Percentiles rank a stretch among this genome's conserved stretches.
Evolutionary conservation across 2,329 filamentous ascomycete genomes (phyloP).

Genomic region (Alternaria longipes): DNA sequence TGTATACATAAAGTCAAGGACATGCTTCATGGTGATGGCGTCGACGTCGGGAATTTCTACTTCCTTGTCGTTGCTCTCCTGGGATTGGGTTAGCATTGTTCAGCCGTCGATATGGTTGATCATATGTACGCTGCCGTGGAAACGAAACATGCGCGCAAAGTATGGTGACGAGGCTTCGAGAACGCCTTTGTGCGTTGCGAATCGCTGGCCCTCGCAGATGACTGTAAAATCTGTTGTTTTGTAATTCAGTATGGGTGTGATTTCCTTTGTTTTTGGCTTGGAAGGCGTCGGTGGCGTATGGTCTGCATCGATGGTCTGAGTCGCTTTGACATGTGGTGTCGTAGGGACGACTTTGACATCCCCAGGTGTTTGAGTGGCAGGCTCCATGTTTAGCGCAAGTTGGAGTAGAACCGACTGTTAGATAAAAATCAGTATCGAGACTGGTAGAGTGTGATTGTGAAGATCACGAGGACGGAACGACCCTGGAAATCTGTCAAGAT

Average conservation of each 20-base stretch:
- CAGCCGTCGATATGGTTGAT: too few relatives aligned
- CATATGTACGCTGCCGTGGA: conserved; percentile 7
- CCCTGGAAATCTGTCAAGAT: background rate
- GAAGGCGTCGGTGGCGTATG: background rate
- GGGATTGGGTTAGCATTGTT: background rate
- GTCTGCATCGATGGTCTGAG: background rate
- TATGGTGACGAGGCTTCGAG: conserved; percentile 9
- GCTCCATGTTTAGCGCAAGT: background rate
- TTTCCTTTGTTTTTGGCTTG: conserved; percentile 4
- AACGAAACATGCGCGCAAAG: conserved; percentile 19
- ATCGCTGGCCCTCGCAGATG: conserved; percentile 5
- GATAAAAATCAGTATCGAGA: background rate
- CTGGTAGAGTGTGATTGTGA: background rate
- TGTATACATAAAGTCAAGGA: conserved; percentile 20
- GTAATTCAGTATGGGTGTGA: background rate
- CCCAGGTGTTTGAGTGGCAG: too few relatives aligned
- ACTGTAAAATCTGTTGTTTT: conserved; percentile 16
- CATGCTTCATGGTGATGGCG: conserved; percentile 6
- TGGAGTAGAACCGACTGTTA: background rate
- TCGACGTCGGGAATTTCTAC: conserved; percentile 1
- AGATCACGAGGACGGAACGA: background rate
- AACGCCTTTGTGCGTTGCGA: conserved; percentile 9
- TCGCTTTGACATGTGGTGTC: conserved; percentile 3
- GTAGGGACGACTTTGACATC: background rate
- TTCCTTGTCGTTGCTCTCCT: background rate